These are phyloP conservation scores for Glutinoglossum americanum DNA, from an alignment of 495 filamentous ascomycete species.

Conservation along the genomic window DNA sequence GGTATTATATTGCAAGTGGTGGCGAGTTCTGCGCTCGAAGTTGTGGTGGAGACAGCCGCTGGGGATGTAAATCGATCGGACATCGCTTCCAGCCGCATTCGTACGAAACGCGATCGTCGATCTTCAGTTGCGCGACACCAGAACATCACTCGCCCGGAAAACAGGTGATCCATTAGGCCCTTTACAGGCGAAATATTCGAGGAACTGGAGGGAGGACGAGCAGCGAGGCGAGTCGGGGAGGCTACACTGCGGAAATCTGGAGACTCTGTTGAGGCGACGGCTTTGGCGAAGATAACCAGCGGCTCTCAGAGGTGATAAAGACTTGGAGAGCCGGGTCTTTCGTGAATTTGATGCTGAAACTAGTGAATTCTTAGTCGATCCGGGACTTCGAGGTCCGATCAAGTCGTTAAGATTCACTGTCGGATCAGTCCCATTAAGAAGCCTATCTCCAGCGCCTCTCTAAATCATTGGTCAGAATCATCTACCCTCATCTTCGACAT, in stretches of 20 bases:
- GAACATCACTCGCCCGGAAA: neutral
- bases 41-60: neutral
- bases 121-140: neutral
- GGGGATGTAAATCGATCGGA: conserved; percentile 1
- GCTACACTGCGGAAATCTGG: neutral
- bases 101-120: neutral
- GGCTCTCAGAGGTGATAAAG: neutral
- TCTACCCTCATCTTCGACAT: neutral
- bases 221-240: neutral
- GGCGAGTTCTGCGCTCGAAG: neutral
- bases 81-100: conserved; percentile 1
- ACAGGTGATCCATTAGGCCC: neutral
- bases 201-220: neutral
- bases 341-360: neutral
- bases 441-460: neutral
- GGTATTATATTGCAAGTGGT: neutral
- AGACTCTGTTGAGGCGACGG: neutral
- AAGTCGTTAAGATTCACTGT: neutral
- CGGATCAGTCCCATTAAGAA: neutral
- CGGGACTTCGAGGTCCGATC: neutral
- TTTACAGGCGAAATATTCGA: neutral
- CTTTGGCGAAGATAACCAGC: neutral
- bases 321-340: neutral
- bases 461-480: neutral
- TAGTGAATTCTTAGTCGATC: neutral